A percentile compares a stretch with the other conserved stretches of the same genome.
Evolutionary conservation across 805 yeast genomes (phyloP).

Genomic region (Metschnikowia reukaufii): DNA sequence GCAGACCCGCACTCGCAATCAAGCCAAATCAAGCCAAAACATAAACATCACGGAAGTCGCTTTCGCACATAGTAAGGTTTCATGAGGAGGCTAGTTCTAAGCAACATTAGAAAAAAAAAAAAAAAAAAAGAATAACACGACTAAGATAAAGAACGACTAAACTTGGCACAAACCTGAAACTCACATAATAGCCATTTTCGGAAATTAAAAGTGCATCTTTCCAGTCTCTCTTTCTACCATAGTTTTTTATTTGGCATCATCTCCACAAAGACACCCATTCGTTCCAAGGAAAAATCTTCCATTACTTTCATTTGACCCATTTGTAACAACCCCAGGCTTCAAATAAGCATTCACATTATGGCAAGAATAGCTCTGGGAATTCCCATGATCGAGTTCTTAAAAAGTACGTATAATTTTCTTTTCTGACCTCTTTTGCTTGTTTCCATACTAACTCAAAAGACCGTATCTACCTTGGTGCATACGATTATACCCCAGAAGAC

Average conservation of each 20-base stretch:
- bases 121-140: background rate
- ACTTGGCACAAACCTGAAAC: background rate
- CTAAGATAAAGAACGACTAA: background rate
- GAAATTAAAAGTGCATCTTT: background rate
- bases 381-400: slow-evolving; percentile 45
- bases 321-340: background rate
- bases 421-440: background rate
- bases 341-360: background rate
- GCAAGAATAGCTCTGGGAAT: slow-evolving; percentile 17
- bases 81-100: background rate
- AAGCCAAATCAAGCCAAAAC: slow-evolving; percentile 12
- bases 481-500: slow-evolving; percentile 74
- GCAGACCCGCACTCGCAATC: slow-evolving; percentile 9
- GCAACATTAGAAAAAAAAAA: slow-evolving; percentile 1
- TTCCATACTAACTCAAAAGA: slow-evolving; percentile 34
- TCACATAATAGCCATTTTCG: background rate
- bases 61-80: slow-evolving; percentile 9
- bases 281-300: background rate
- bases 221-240: background rate
- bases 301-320: background rate
- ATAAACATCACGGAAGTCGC: slow-evolving; percentile 8
- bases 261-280: slow-evolving; percentile 7
- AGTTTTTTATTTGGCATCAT: background rate
- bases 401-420: slow-evolving; percentile 32
- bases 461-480: slow-evolving; percentile 88